These are phyloP conservation scores for Penicillium sp. DNA, from an alignment of 2,329 filamentous ascomycete species.

Conservation along the genomic window DNA sequence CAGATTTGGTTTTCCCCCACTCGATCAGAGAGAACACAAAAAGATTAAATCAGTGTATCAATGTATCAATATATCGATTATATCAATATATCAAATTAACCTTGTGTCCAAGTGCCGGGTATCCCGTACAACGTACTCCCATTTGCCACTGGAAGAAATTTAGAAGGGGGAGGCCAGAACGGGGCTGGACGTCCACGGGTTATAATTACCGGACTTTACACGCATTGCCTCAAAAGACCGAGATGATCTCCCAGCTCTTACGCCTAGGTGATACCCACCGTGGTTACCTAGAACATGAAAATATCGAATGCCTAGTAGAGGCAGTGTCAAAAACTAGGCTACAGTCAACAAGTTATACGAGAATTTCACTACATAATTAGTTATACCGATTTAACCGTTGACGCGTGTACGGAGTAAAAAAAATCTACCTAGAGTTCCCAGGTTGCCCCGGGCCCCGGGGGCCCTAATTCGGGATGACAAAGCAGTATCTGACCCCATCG, in stretches of 20 bases:
- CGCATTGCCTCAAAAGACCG: constrained; percentile 1
- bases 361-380: neutral
- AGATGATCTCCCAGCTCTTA: neutral
- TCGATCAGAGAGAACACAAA: neutral
- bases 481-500: constrained; percentile 2
- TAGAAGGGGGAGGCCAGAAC: constrained; percentile 12
- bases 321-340: neutral
- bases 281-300: neutral
- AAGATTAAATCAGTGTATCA: neutral
- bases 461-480: constrained; percentile 2
- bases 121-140: neutral
- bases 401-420: constrained; percentile 12
- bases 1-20: too few relatives aligned
- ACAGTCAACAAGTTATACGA: neutral
- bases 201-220: constrained; percentile 20
- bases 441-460: neutral
- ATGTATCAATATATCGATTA: too few relatives aligned
- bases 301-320: neutral
- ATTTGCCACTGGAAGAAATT: constrained; percentile 25
- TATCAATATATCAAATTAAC: too few relatives aligned
- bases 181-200: constrained; percentile 8
- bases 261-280: neutral
- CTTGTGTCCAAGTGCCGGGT: constrained; percentile 7
- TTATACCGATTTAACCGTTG: neutral
- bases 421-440: constrained; percentile 3